These are phyloP conservation scores for Collybiopsis confluens DNA, from an alignment of 768 basidiomycete species.

Conservation along the genomic window DNA sequence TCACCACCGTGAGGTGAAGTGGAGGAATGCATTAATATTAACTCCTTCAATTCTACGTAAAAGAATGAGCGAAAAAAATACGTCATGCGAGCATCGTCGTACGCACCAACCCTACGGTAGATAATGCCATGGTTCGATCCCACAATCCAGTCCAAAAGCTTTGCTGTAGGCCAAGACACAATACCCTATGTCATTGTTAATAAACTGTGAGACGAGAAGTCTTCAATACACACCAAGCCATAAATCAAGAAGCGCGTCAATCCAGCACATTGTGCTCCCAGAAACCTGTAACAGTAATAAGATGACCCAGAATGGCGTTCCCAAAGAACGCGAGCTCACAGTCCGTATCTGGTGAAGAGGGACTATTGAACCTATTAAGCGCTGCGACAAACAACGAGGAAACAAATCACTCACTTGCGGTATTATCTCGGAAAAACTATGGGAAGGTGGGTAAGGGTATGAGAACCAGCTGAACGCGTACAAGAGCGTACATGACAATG, in stretches of 20 bases:
- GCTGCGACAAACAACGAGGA: no score
- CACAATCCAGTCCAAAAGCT: conserved; percentile 70
- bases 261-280: conserved; percentile 82
- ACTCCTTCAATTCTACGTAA: conserved; percentile 69
- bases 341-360: conserved; percentile 83
- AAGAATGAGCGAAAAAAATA: not conserved
- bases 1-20: conserved; percentile 77
- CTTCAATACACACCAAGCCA: conserved; percentile 46
- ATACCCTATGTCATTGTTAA: conserved; percentile 42
- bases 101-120: conserved; percentile 65
- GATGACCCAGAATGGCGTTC: no score
- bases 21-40: conserved; percentile 84
- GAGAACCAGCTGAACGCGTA: not conserved
- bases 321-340: conserved; percentile 33
- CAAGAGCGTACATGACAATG: conserved; percentile 78
- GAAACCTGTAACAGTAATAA: conserved; percentile 12
- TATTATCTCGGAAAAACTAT: conserved; percentile 89
- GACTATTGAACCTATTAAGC: conserved; percentile 27
- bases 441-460: not conserved
- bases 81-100: not conserved
- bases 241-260: conserved; percentile 67
- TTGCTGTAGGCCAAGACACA: conserved; percentile 83
- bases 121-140: conserved; percentile 89
- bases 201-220: not conserved
- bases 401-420: conserved; percentile 44